Base-by-base conservation (phyloP, 129 eudicot species). In the Flaveria ramosissima region DNA sequence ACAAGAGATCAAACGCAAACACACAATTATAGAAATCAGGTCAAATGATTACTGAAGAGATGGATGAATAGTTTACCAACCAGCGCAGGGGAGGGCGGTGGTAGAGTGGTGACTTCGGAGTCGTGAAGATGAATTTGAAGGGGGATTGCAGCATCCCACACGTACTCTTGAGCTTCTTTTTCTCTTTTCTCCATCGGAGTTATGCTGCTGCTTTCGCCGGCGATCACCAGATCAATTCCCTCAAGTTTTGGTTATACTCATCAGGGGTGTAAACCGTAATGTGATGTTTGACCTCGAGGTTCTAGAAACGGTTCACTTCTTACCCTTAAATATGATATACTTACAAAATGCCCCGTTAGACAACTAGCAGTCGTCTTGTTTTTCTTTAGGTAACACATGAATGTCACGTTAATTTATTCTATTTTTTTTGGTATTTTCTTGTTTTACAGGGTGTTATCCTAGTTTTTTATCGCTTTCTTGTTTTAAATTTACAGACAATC, bases 61-160 rank as follows among this genome's bases (percentile, higher is more conserved):
- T 42, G 16, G 70, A 69, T 6, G 60, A 59, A 69, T 1, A 42
- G 30, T 26, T 6, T 17, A 71, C 8, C 11, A 46, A 94, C 99
- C 87, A 91, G 75, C 65, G 97, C 96, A 67, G 99, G 96, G 39
- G 89, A 82, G 70, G 99, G 99, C 62, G 96, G 83, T 65, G 99
- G 99, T 20, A 95, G 89, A 72, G 99, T 91, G 62, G 99, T 89
- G 85, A 95, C 96, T 87, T 95, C 99, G 56, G 97, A 89, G 15
- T 95, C 96, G 84, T 95, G 97, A 79, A 95, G 99, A 76, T 91
- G 99, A 84, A 95, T 78, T 71, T 91, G 99, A 16, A 95, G 83
- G 1, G 97, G 99, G 55, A 95, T 91, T 11, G 97, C 96, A 17
- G 96, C 99, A 48, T 85, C 85, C 99, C 99, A 95, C 5, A 91